Conservation (phyloP, 2,329 filamentous ascomycete species). For the Hypoxylon sp. region DNA sequence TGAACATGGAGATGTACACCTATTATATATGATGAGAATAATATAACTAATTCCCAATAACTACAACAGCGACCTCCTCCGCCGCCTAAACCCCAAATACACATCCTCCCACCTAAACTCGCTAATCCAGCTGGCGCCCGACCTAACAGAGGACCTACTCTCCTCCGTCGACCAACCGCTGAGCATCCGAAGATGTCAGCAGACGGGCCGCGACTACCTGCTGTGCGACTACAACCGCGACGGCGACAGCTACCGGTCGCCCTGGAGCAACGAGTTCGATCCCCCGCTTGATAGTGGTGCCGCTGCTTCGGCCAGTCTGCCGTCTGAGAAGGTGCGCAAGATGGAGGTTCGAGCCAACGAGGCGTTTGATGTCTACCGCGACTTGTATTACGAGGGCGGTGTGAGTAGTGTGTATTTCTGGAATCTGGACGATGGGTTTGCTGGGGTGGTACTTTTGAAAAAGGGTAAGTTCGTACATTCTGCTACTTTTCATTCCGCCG, state of each 20-base stretch:
- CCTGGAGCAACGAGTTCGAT: conserved; percentile 99
- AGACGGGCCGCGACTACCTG: conserved; percentile 92
- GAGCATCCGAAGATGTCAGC: conserved; percentile 82
- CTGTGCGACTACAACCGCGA: conserved; percentile 99
- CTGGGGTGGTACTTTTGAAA: conserved; percentile 93
- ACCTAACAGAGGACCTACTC: conserved; percentile 95
- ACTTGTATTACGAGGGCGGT: conserved; percentile 96
- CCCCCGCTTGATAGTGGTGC: conserved; percentile 74
- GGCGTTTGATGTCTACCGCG: conserved; percentile 95
- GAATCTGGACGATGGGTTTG: conserved; percentile 98
- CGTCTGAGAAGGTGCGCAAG: conserved; percentile 87
- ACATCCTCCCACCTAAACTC: conserved; percentile 87
- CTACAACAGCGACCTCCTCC: conserved; percentile 85
- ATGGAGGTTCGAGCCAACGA: conserved; percentile 96
- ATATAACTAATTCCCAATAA: conserved; percentile 1
- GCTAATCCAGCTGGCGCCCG: conserved; percentile 87
- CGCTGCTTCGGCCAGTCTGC: conserved; percentile 81
- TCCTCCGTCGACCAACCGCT: conserved; percentile 97
- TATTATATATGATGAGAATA: not conserved
- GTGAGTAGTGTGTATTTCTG: conserved; percentile 97
- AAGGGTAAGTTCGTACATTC: conserved; percentile 80
- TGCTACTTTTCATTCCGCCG: too few species aligned
- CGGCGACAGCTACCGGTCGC: conserved; percentile 95
- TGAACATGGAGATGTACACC: not conserved
- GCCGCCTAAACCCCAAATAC: conserved; percentile 93